Percentiles rank a stretch among this genome's conserved stretches.
These are phyloP conservation scores for Bipolaris oryzae DNA, from an alignment of 2,329 filamentous ascomycete species.

Conservation along the genomic window DNA sequence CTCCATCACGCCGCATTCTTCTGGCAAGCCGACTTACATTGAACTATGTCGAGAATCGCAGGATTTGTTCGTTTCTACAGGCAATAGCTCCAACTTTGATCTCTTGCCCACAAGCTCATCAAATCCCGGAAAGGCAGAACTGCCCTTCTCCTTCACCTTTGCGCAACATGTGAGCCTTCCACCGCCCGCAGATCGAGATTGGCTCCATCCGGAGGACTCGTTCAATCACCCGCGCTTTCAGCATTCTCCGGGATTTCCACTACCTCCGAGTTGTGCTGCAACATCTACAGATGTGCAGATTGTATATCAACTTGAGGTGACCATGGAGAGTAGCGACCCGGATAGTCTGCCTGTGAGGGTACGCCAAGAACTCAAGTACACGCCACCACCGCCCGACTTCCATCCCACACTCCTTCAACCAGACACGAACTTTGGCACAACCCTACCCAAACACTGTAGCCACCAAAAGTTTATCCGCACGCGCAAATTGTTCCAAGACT, in stretches of 20 bases:
- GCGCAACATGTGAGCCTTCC: constrained; percentile 23
- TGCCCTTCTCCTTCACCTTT: constrained; percentile 37
- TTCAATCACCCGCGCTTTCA: constrained; percentile 33
- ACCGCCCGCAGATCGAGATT: constrained; percentile 20
- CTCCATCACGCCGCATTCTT: constrained; percentile 17
- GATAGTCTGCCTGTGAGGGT: constrained; percentile 6
- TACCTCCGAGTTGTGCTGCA: constrained; percentile 24
- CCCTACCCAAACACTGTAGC: constrained; percentile 24
- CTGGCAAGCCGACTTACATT: constrained; percentile 17
- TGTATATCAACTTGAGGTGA: constrained; percentile 26
- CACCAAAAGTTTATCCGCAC: constrained; percentile 32
- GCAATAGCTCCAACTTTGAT: constrained; percentile 28
- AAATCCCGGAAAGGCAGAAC: constrained; percentile 28
- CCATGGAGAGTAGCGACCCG: constrained; percentile 8
- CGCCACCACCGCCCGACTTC: constrained; percentile 21
- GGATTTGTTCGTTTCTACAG: constrained; percentile 28
- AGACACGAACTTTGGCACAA: constrained; percentile 21
- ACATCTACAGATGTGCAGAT: constrained; percentile 15
- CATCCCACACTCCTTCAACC: constrained; percentile 23
- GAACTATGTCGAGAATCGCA: constrained; percentile 26
- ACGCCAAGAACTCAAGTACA: constrained; percentile 20
- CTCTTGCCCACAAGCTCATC: constrained; percentile 27
- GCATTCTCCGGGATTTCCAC: constrained; percentile 29
- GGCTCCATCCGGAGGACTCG: constrained; percentile 25
- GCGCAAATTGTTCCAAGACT: constrained; percentile 29